A percentile compares a stretch with the other conserved stretches of the same genome.
Conservation (phyloP, 108 stramenopile genomes). For the Schizochytrium sp. region DNA sequence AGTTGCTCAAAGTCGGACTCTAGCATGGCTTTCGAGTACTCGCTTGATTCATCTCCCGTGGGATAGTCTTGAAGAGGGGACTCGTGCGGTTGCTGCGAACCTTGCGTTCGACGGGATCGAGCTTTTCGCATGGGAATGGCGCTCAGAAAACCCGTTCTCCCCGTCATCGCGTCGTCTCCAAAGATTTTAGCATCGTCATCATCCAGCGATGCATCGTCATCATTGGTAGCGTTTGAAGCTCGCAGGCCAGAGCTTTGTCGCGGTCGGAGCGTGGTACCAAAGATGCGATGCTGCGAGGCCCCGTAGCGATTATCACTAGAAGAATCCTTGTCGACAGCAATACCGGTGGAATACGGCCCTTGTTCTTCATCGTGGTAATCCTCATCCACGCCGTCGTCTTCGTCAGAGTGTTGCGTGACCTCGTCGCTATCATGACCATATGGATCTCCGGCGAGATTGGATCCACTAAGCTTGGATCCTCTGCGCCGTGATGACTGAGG, state of each 20-base stretch:
- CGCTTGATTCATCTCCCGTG: neutral
- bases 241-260: too few species aligned
- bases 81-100: neutral
- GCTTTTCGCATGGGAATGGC: neutral
- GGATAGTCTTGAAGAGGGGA: neutral
- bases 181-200: too few species aligned
- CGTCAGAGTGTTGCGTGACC: neutral
- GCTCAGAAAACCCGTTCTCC: neutral
- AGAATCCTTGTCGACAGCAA: neutral
- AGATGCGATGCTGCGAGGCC: too few species aligned
- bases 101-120: neutral
- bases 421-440: neutral
- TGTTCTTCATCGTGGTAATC: neutral
- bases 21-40: neutral
- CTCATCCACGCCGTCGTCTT: neutral
- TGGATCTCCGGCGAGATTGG: neutral
- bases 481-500: neutral
- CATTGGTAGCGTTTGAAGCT: too few species aligned
- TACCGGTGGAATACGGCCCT: neutral
- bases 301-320: neutral
- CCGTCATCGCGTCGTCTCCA: too few species aligned
- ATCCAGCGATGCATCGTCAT: too few species aligned
- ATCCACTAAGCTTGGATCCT: neutral
- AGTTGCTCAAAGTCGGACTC: neutral
- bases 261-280: too few species aligned